Base-by-base conservation (phyloP, 1,139 yeast species). In the Sugiyamaella castrensis region DNA sequence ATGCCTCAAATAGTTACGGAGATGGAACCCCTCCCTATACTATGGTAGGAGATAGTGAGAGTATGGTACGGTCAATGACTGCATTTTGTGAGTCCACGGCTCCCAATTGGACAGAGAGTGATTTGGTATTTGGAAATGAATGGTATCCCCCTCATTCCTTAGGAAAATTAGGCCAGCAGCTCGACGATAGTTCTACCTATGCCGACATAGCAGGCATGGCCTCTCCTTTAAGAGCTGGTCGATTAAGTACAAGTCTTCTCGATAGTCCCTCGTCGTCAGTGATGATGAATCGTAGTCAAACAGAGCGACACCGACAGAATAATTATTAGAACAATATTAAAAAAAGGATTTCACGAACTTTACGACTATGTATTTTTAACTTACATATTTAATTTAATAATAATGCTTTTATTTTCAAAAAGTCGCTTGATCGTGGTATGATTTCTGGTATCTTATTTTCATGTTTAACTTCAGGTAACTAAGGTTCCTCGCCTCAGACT, bases 61-160 rank as follows among this genome's bases (percentile, higher is more conserved):
- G 56, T 37, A 64, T 64, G 57, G 60, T 57, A 27, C 58, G 68
- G 11, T 53, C 66, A 16, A 64, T 64, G 64, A 64, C 68, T 24
- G 65, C 68, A 15, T 64, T 64, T 42, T 67, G 32, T 3, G 56
- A 54, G 37, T 48, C 55, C 10, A 16, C 47, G 10, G 30, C 53
- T 13, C 43, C 45, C 9, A 33, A 37, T 28, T 54, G 57, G 57
- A 43, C 37, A 29, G 51, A 50, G 28, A 27, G 34, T 5, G 49
- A 41, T 30, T 33, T 45, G 1, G 35, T 41, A 27, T 39, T 43
- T 33, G 27, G 29, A 28, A 34, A 37, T 16, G 49, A 47, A n/a
- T 45, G 53, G 53, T 52, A 48, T 30, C 52, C 53, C 10, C 53
- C 52, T 13, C 39, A 45, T 16, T 28, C 34, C 9, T 24, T 28